Percentiles rank a stretch among this genome's conserved stretches.
Conservation (phyloP, 2,329 filamentous ascomycete species). For the Fonsecaea nubica region DNA sequence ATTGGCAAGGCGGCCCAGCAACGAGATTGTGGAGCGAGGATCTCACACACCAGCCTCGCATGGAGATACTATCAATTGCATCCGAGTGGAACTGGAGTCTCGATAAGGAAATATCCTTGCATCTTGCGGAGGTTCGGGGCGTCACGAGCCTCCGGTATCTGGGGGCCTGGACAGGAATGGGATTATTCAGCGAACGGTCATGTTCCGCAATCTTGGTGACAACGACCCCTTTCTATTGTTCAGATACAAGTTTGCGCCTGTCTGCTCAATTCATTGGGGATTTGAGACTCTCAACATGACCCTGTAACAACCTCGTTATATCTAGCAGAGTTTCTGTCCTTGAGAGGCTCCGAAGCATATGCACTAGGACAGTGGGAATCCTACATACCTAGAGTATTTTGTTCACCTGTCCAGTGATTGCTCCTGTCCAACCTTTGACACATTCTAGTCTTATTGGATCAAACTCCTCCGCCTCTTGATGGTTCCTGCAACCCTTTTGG, state of each 20-base stretch:
- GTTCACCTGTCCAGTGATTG: background rate
- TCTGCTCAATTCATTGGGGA: background rate
- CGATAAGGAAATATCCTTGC: background rate
- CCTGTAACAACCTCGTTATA: background rate
- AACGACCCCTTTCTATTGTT: background rate
- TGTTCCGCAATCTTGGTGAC: background rate
- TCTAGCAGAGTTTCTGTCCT: background rate
- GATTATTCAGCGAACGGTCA: background rate
- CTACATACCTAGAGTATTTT: background rate
- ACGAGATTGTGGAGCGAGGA: background rate
- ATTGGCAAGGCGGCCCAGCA: background rate
- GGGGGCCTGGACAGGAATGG: background rate
- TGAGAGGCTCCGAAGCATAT: no score
- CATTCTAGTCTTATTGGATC: conserved; percentile 60
- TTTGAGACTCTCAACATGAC: background rate
- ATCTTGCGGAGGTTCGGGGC: background rate
- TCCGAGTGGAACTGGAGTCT: background rate
- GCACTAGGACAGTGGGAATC: background rate
- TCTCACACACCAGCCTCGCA: background rate
- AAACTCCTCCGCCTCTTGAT: conserved; percentile 48
- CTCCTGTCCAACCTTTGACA: conserved; percentile 41
- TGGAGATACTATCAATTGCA: background rate
- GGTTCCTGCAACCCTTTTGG: conserved; percentile 54
- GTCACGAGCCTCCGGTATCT: background rate
- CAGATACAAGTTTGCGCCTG: background rate